phyloP scores from a whole-genome alignment of 108 stramenopile species.

The Nitzschia inconspicua region DNA sequence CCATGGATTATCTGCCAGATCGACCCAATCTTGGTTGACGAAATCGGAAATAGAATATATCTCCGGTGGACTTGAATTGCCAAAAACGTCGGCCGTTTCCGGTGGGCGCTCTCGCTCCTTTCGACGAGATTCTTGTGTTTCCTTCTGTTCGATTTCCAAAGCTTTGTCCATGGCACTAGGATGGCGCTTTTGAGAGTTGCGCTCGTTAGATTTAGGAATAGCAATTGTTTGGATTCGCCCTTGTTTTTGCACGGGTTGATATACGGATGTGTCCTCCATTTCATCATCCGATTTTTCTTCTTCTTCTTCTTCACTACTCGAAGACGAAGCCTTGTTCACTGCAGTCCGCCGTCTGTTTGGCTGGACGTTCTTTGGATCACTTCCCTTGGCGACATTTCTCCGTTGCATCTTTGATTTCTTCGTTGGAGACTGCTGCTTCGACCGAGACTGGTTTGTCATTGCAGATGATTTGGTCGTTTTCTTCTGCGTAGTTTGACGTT shows the following conservation, averaged over 20 bases:
- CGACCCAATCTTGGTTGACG: constrained; percentile 35
- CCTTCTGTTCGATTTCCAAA: neutral
- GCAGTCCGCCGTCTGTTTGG: neutral
- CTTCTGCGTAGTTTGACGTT: neutral
- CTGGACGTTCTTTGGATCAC: neutral
- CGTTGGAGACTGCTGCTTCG: neutral
- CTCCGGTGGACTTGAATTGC: neutral
- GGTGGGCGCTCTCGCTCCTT: neutral
- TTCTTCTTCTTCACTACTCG: neutral
- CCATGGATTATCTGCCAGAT: constrained; percentile 65
- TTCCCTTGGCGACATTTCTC: neutral
- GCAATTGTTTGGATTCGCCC: neutral
- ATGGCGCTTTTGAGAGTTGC: no score
- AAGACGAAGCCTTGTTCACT: neutral
- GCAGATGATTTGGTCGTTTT: neutral
- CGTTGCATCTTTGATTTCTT: no score
- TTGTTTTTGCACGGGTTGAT: neutral
- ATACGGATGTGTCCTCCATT: constrained; percentile 14
- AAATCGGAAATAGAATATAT: neutral
- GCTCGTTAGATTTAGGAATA: neutral
- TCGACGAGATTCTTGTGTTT: neutral
- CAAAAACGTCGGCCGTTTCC: neutral
- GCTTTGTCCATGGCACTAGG: no score
- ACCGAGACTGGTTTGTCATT: neutral
- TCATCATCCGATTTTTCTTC: constrained; percentile 8